These are phyloP conservation scores for Aurifilum marmelostoma DNA, from an alignment of 2,329 filamentous ascomycete species.

Conservation along the genomic window DNA sequence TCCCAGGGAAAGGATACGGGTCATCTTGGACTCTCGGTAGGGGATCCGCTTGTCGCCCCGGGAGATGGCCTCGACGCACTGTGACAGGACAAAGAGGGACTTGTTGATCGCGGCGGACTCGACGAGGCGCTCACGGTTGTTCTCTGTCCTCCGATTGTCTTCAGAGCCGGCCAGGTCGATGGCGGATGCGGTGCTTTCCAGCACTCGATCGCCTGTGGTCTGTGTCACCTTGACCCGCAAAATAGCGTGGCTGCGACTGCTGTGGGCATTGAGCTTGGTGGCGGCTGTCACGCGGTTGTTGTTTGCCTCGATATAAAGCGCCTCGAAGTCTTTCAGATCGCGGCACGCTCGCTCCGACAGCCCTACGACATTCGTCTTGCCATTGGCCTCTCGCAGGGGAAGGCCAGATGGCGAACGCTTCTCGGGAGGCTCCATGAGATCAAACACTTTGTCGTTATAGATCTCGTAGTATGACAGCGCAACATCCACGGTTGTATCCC, in stretches of 20 bases:
- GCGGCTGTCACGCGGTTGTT: conserved; percentile 86
- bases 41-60: conserved; percentile 77
- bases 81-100: conserved; percentile 89
- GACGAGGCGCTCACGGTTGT: conserved; percentile 88
- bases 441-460: conserved; percentile 94
- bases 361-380: conserved; percentile 85
- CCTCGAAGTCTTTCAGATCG: conserved; percentile 87
- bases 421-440: conserved; percentile 85
- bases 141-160: conserved; percentile 92
- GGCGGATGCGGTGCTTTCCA: conserved; percentile 83
- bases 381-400: conserved; percentile 81
- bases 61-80: conserved; percentile 94
- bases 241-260: conserved; percentile 87
- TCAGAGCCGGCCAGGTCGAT: conserved; percentile 96
- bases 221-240: conserved; percentile 88
- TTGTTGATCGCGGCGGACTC: conserved; percentile 98
- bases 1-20: conserved; percentile 84
- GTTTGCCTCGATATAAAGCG: conserved; percentile 88
- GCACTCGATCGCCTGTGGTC: conserved; percentile 67
- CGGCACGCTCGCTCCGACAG: conserved; percentile 81
- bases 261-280: conserved; percentile 91
- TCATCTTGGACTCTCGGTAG: conserved; percentile 97
- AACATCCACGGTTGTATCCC: conserved; percentile 72
- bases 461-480: conserved; percentile 93
- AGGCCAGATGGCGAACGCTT: conserved; percentile 82